Conservation (phyloP, 2,329 filamentous ascomycete genomes). For the Pyricularia sp. region DNA sequence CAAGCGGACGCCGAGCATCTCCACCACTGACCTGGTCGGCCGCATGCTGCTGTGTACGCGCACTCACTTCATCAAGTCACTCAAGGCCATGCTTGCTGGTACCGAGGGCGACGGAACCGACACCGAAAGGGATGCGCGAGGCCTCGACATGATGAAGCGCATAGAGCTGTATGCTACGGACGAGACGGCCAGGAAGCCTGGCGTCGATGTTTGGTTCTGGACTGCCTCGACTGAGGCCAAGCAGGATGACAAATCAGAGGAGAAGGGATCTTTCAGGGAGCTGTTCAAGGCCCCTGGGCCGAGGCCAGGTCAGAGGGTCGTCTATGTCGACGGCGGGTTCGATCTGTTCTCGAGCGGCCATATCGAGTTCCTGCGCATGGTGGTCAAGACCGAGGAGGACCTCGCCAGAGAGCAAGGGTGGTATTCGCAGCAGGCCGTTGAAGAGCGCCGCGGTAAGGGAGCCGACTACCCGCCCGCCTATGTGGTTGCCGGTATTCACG, state of each 20-base stretch:
- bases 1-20: conserved; percentile 91
- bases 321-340: conserved; percentile 95
- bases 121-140: conserved; percentile 52
- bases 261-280: conserved; percentile 55
- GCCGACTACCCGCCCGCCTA: conserved; percentile 75
- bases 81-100: conserved; percentile 59
- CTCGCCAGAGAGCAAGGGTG: conserved; percentile 61
- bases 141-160: conserved; percentile 62
- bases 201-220: conserved; percentile 84
- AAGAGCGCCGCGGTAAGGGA: conserved; percentile 55
- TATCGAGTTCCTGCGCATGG: conserved; percentile 83
- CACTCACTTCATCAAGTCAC: conserved; percentile 81
- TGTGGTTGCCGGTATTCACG: conserved; percentile 88
- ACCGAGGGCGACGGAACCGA: conserved; percentile 64
- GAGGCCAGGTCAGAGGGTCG: conserved; percentile 68
- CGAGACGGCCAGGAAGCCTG: conserved; percentile 66
- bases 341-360: conserved; percentile 95
- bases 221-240: conserved; percentile 41
- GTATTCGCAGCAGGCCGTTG: conserved; percentile 56
- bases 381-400: conserved; percentile 63
- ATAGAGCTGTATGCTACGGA: conserved; percentile 85
- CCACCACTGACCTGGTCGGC: conserved; percentile 94
- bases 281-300: conserved; percentile 65
- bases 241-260: conserved; percentile 37
- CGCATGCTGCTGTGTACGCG: conserved; percentile 96